Percentiles rank a stretch among this genome's conserved stretches.
phyloP scores from a whole-genome alignment of 805 yeast species.

The Yarrowia porcina region DNA sequence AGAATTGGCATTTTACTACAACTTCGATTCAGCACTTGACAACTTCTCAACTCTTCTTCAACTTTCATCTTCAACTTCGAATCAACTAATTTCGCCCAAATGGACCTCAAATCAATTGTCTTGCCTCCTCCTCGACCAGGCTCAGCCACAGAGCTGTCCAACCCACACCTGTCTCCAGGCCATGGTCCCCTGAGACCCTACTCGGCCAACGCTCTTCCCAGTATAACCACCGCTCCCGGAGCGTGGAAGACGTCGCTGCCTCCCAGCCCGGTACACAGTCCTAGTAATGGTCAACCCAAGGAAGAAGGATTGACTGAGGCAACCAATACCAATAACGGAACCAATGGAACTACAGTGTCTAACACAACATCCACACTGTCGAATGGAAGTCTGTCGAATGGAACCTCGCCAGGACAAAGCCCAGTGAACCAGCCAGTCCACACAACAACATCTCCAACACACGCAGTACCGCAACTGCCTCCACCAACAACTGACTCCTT shows the following conservation, averaged over 20 bases:
- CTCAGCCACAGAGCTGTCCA: conserved; percentile 5
- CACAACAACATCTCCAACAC: neutral
- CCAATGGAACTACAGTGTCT: neutral
- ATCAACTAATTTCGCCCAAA: neutral
- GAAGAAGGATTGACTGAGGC: neutral
- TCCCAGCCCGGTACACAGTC: conserved; percentile 11
- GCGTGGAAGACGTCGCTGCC: conserved; percentile 5
- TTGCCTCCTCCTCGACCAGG: conserved; percentile 22
- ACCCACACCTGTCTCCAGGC: conserved; percentile 1
- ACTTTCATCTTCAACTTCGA: neutral
- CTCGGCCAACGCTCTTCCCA: conserved; percentile 19
- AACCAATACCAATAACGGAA: too few species aligned
- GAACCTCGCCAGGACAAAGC: neutral
- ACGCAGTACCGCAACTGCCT: neutral
- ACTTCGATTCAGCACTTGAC: too few species aligned
- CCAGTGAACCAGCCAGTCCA: neutral
- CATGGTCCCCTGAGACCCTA: conserved; percentile 8
- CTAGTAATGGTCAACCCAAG: neutral
- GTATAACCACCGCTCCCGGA: conserved; percentile 14
- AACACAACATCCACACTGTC: too few species aligned
- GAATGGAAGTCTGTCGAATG: neutral
- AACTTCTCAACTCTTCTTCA: neutral
- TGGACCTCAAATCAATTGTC: conserved; percentile 25
- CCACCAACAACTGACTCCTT: neutral
- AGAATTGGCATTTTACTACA: too few species aligned